Percentiles rank a stretch among this genome's conserved stretches.
These are phyloP conservation scores for Podila minutissima DNA, from an alignment of 192 early-diverging fungal species.

Conservation along the genomic window DNA sequence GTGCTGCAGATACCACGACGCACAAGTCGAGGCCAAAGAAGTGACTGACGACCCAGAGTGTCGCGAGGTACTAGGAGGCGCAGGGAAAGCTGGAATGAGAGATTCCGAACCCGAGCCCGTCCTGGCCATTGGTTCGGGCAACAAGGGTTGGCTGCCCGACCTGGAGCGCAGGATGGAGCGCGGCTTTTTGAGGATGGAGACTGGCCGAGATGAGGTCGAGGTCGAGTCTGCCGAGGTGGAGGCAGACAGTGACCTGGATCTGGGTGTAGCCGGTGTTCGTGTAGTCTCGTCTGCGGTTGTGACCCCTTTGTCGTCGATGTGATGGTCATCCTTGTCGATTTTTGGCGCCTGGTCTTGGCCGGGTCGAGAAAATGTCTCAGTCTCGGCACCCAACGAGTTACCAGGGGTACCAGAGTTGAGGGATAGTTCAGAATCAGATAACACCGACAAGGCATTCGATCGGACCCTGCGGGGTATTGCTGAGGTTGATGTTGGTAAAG, in stretches of 20 bases:
- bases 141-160: constrained; percentile 9
- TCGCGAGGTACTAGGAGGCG: neutral
- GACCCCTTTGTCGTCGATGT: neutral
- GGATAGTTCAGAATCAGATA: neutral
- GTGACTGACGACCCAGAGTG: constrained; percentile 13
- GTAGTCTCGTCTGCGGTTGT: too few species aligned
- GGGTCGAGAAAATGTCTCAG: neutral
- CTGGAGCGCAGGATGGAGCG: constrained; percentile 33
- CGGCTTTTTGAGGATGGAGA: constrained; percentile 37
- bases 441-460: constrained; percentile 9
- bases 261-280: neutral
- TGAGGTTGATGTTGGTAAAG: neutral
- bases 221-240: constrained; percentile 2
- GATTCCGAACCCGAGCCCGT: neutral
- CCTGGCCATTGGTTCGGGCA: neutral
- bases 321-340: neutral
- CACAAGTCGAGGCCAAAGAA: neutral
- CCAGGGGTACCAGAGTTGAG: neutral
- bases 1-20: constrained; percentile 31
- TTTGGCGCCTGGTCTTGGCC: too few species aligned
- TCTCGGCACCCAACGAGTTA: neutral
- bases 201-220: constrained; percentile 10
- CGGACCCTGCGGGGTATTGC: constrained; percentile 7
- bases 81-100: constrained; percentile 10
- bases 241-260: neutral